These are phyloP conservation scores for Ganoderma leucocontextum DNA, from an alignment of 1,284 basidiomycete species.

Conservation along the genomic window DNA sequence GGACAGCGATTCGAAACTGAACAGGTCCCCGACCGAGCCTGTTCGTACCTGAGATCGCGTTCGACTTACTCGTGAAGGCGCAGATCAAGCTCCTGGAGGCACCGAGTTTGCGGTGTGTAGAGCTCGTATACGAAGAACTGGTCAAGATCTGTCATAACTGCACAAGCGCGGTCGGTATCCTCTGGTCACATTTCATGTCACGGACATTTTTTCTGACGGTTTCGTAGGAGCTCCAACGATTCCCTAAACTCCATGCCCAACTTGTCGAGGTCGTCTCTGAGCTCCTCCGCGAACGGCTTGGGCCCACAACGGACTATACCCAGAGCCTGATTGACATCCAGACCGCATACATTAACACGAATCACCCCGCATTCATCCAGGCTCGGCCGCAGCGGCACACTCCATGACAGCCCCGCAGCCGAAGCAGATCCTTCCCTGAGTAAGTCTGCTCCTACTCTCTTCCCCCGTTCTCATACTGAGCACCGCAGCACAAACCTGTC, in stretches of 20 bases:
- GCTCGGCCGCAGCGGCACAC: conserved; percentile 66
- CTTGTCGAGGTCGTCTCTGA: conserved; percentile 98
- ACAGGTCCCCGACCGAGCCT: conserved; percentile 96
- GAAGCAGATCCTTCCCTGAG: conserved; percentile 57
- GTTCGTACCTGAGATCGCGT: conserved; percentile 97
- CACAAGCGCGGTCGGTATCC: conserved; percentile 77
- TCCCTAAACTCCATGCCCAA: conserved; percentile 93
- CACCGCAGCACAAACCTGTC: conserved; percentile 30
- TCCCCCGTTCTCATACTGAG: conserved; percentile 15
- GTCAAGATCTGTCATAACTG: conserved; percentile 99
- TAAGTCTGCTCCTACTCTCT: conserved; percentile 44
- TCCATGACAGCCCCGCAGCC: conserved; percentile 47
- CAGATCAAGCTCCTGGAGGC: conserved; percentile 98
- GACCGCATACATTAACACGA: conserved; percentile 99
- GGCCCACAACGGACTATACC: conserved; percentile 96
- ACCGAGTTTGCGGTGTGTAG: conserved; percentile 94
- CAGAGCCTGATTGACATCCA: conserved; percentile 97
- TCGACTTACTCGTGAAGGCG: conserved; percentile 97
- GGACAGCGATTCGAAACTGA: conserved; percentile 98
- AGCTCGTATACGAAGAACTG: conserved; percentile 98
- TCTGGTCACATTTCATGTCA: not conserved
- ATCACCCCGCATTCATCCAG: conserved; percentile 91
- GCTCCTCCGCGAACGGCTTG: conserved; percentile 92
- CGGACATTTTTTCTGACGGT: not conserved
- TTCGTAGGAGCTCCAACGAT: conserved; percentile 92